Percentiles rank a stretch among this genome's conserved stretches.
phyloP scores from a whole-genome alignment of 306 rosid species.

The Castanopsis chinensis region DNA sequence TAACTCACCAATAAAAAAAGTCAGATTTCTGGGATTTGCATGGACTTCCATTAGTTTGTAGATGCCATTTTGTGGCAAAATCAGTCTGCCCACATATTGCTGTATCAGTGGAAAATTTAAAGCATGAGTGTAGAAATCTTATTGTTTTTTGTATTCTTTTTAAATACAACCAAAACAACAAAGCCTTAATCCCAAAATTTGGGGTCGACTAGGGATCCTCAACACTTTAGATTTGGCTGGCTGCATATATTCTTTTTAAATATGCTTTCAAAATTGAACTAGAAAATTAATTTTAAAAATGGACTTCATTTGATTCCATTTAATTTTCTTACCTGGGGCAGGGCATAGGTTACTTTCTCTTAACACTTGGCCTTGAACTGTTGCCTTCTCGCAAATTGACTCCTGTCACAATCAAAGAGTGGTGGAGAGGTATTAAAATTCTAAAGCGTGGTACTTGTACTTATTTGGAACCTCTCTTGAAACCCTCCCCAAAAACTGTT shows the following conservation, averaged over 20 bases:
- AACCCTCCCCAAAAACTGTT: conserved; percentile 40
- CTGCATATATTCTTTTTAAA: neutral
- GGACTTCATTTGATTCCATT: conserved; percentile 29
- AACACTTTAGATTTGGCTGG: too few relatives aligned
- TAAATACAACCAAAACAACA: too few relatives aligned
- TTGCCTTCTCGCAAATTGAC: conserved; percentile 61
- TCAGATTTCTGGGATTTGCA: neutral
- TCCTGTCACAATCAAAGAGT: conserved; percentile 41
- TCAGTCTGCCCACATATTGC: neutral
- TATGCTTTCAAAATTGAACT: neutral
- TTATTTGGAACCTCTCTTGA: conserved; percentile 63
- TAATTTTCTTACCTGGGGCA: conserved; percentile 38
- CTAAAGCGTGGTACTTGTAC: conserved; percentile 31
- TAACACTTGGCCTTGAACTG: conserved; percentile 73
- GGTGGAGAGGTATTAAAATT: conserved; percentile 46
- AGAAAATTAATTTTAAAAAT: neutral
- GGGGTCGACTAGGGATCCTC: too few relatives aligned
- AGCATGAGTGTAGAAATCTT: neutral
- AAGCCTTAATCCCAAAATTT: too few relatives aligned
- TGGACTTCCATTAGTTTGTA: neutral
- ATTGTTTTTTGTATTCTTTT: neutral
- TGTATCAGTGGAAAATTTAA: neutral
- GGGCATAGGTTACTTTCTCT: conserved; percentile 69
- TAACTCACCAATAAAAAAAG: too few relatives aligned
- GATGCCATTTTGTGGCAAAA: neutral